Conservation (phyloP, 768 basidiomycete genomes). For the Tulasnella sp. region DNA sequence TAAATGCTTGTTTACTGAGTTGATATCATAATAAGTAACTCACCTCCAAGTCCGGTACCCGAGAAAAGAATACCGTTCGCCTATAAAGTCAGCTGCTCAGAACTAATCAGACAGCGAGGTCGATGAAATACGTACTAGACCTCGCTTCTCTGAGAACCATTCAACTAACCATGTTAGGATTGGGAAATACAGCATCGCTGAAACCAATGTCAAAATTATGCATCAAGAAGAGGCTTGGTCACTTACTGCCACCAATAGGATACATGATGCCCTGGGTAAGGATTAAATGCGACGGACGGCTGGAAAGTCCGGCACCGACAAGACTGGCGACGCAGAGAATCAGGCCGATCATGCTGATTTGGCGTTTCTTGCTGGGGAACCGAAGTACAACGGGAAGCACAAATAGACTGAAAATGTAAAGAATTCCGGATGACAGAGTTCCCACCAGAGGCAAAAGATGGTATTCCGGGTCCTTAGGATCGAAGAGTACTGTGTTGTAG, state of each 20-base stretch:
- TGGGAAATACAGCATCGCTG: slow-evolving; percentile 14
- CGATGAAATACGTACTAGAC: slow-evolving; percentile 4
- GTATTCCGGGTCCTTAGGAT: background rate
- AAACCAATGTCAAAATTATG: background rate
- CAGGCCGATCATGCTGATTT: slow-evolving; percentile 2
- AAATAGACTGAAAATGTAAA: slow-evolving; percentile 10
- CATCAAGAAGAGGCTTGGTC: background rate
- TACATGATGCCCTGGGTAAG: slow-evolving; percentile 11
- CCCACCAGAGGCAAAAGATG: slow-evolving; percentile 11
- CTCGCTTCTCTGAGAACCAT: slow-evolving; percentile 13
- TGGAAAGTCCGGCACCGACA: slow-evolving; percentile 6
- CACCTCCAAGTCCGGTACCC: slow-evolving; percentile 7
- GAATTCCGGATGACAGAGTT: slow-evolving; percentile 10
- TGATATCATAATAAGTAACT: too few species aligned
- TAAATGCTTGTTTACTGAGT: too few species aligned
- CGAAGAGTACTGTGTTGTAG: slow-evolving; percentile 5
- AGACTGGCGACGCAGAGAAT: slow-evolving; percentile 3
- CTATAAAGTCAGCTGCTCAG: background rate
- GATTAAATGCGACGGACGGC: slow-evolving; percentile 3
- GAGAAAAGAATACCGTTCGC: slow-evolving; percentile 11
- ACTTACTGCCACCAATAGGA: slow-evolving; percentile 10
- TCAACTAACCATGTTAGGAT: slow-evolving; percentile 2
- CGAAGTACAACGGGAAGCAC: slow-evolving; percentile 7
- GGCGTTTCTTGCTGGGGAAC: slow-evolving; percentile 8
- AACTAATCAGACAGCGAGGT: background rate